Percentiles rank a stretch among this genome's conserved stretches.
Evolutionary conservation across 495 filamentous ascomycete species (phyloP).

Genomic region (Neurospora sp.): DNA sequence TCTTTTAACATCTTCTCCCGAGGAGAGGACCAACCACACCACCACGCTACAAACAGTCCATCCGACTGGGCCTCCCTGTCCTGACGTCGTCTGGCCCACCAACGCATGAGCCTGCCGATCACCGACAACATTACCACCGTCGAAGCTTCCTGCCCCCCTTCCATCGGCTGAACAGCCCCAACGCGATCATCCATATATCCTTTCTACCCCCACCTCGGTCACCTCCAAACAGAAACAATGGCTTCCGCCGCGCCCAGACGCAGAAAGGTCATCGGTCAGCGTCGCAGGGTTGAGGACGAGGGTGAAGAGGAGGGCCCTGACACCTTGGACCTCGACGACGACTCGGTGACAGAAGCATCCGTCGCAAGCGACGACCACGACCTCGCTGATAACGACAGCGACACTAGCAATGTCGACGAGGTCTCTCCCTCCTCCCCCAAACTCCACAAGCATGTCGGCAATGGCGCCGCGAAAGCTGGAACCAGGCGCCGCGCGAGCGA

Average conservation of each 20-base stretch:
- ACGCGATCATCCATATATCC: not conserved
- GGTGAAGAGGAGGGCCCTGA: conserved; percentile 61
- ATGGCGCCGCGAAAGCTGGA: conserved; percentile 31
- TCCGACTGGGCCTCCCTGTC: not conserved
- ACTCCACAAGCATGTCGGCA: conserved; percentile 25
- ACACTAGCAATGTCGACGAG: conserved; percentile 57
- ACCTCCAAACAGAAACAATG: conserved; percentile 16
- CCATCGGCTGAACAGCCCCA: conserved; percentile 8
- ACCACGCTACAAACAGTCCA: conserved; percentile 1
- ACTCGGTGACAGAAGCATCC: conserved; percentile 75
- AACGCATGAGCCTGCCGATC: conserved; percentile 17
- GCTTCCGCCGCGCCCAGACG: conserved; percentile 37
- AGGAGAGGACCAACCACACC: conserved; percentile 2
- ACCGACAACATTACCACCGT: conserved; percentile 5
- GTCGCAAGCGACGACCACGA: conserved; percentile 65
- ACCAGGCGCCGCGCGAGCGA: conserved; percentile 28
- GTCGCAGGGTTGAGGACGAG: conserved; percentile 72
- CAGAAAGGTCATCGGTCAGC: conserved; percentile 65
- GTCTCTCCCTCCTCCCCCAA: conserved; percentile 42
- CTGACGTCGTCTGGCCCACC: conserved; percentile 1
- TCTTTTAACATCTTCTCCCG: not conserved
- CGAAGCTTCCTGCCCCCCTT: conserved; percentile 18
- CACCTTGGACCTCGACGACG: conserved; percentile 61
- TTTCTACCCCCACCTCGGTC: conserved; percentile 3
- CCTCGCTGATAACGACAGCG: conserved; percentile 63